A percentile compares a stretch with the other conserved stretches of the same genome.
Evolutionary conservation across 2,329 filamentous ascomycete species (phyloP).

Genomic region (Aspergillus bombycis): DNA sequence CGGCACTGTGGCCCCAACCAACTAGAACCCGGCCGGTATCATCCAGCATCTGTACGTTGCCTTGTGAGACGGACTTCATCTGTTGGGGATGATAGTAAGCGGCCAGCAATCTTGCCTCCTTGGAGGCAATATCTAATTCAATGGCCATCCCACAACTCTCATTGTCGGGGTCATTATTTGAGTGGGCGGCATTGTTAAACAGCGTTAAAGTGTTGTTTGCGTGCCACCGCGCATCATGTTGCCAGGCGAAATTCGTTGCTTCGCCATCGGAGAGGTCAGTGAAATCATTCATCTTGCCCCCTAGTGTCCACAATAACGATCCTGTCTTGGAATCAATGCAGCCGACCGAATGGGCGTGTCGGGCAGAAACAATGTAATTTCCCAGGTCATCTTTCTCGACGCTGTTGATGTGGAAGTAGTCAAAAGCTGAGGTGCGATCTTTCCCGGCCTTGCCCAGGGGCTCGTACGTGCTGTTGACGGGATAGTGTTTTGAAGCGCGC

Average conservation of each 20-base stretch:
- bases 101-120: slow-evolving; percentile 44
- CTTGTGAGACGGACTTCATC: slow-evolving; percentile 44
- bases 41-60: slow-evolving; percentile 46
- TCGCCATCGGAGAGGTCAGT: slow-evolving; percentile 45
- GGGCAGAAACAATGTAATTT: slow-evolving; percentile 59
- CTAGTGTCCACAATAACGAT: slow-evolving; percentile 57
- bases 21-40: slow-evolving; percentile 50
- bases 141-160: slow-evolving; percentile 51
- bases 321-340: slow-evolving; percentile 54
- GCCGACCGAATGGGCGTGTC: slow-evolving; percentile 52
- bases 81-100: slow-evolving; percentile 44
- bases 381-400: slow-evolving; percentile 55
- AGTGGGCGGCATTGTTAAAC: slow-evolving; percentile 42
- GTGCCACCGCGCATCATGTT: slow-evolving; percentile 54
- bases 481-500: slow-evolving; percentile 39
- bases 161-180: slow-evolving; percentile 19
- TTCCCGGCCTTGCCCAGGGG: slow-evolving; percentile 11
- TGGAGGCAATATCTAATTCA: slow-evolving; percentile 40
- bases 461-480: slow-evolving; percentile 27
- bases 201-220: slow-evolving; percentile 35
- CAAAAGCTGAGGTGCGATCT: slow-evolving; percentile 43
- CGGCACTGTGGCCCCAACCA: slow-evolving; percentile 55
- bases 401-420: slow-evolving; percentile 63
- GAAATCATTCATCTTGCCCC: slow-evolving; percentile 54
- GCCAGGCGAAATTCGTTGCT: slow-evolving; percentile 44